These are phyloP conservation scores for Pythium monospermum DNA, from an alignment of 352 stramenopile genomes.

Conservation along the genomic window DNA sequence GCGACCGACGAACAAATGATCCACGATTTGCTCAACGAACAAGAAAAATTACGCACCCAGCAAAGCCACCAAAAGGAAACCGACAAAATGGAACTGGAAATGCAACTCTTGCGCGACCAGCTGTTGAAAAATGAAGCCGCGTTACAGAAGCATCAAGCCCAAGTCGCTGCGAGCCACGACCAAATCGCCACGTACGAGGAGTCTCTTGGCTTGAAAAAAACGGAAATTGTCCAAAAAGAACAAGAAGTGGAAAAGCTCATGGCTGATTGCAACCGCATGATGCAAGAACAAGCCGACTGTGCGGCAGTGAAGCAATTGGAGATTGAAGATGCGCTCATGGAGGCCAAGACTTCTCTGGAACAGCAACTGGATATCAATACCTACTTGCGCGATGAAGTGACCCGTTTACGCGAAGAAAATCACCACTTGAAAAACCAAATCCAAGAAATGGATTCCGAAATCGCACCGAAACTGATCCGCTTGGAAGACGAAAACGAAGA, in stretches of 20 bases:
- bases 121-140: slow-evolving; percentile 66
- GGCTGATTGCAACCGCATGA: slow-evolving; percentile 79
- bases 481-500: slow-evolving; percentile 85
- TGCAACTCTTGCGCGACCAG: slow-evolving; percentile 61
- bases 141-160: slow-evolving; percentile 65
- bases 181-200: slow-evolving; percentile 63
- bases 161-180: slow-evolving; percentile 57
- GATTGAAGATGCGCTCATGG: slow-evolving; percentile 75
- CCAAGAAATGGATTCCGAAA: slow-evolving; percentile 78
- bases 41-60: slow-evolving; percentile 57
- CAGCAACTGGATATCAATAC: slow-evolving; percentile 84
- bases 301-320: slow-evolving; percentile 78
- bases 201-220: slow-evolving; percentile 56
- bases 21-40: slow-evolving; percentile 75
- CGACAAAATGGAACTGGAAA: slow-evolving; percentile 59
- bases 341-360: slow-evolving; percentile 83
- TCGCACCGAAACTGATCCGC: slow-evolving; percentile 72
- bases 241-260: slow-evolving; percentile 79
- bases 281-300: slow-evolving; percentile 78
- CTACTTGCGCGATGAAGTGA: slow-evolving; percentile 76
- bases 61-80: slow-evolving; percentile 46
- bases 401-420: slow-evolving; percentile 76
- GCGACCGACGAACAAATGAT: slow-evolving; percentile 79
- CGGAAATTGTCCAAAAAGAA: slow-evolving; percentile 67
- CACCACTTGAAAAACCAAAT: slow-evolving; percentile 86